A percentile compares a stretch with the other conserved stretches of the same genome.
These are phyloP conservation scores for Phylloporus sp. DNA, from an alignment of 768 basidiomycete genomes.

Conservation along the genomic window DNA sequence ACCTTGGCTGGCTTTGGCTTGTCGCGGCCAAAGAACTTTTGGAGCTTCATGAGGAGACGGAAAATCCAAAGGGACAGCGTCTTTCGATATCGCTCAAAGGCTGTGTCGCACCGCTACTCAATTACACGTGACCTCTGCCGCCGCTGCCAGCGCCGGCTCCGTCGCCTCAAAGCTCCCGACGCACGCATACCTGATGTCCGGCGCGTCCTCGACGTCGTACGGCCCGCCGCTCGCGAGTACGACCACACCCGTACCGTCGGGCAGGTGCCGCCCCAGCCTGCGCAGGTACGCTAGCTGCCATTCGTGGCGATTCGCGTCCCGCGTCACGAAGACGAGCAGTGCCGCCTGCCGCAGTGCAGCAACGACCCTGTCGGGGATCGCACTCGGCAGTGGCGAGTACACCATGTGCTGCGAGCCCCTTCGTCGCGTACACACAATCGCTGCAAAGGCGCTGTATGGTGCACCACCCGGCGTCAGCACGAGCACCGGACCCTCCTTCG, in stretches of 20 bases:
- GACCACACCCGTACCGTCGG: slow-evolving; percentile 34
- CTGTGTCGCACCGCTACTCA: slow-evolving; percentile 18
- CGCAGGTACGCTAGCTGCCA: slow-evolving; percentile 52
- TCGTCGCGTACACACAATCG: slow-evolving; percentile 32
- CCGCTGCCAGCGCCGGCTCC: slow-evolving; percentile 43
- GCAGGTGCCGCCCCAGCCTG: slow-evolving; percentile 22
- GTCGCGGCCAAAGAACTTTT: slow-evolving; percentile 52
- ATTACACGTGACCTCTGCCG: slow-evolving; percentile 30
- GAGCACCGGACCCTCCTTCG: slow-evolving; percentile 31
- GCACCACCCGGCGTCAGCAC: slow-evolving; percentile 54
- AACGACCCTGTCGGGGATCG: background rate
- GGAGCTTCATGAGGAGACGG: slow-evolving; percentile 42
- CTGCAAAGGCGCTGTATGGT: slow-evolving; percentile 49
- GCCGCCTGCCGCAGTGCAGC: background rate
- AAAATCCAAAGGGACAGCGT: background rate
- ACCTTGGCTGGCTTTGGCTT: slow-evolving; percentile 40
- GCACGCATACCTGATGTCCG: slow-evolving; percentile 31
- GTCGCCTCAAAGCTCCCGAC: slow-evolving; percentile 63
- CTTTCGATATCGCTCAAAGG: slow-evolving; percentile 17
- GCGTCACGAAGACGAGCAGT: slow-evolving; percentile 47
- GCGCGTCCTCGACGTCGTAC: slow-evolving; percentile 47
- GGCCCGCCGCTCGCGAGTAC: slow-evolving; percentile 63
- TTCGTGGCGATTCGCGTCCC: slow-evolving; percentile 47
- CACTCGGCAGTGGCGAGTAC: slow-evolving; percentile 30
- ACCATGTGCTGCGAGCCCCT: slow-evolving; percentile 42